A percentile compares a stretch with the other conserved stretches of the same genome.
These are phyloP conservation scores for Xanthoparmelia taractica DNA, from an alignment of 495 filamentous ascomycete genomes.

Conservation along the genomic window DNA sequence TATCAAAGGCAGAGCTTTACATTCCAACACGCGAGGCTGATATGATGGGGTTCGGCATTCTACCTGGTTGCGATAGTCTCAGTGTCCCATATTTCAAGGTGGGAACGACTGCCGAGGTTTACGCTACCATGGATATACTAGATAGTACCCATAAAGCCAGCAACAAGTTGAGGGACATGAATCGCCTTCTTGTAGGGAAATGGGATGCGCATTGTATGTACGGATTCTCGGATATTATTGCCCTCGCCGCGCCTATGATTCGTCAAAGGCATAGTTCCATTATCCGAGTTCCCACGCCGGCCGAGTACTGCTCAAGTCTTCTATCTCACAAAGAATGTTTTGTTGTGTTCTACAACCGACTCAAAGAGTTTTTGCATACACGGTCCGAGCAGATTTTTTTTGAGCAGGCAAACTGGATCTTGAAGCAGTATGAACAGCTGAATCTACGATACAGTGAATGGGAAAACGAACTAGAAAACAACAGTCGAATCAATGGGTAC, in stretches of 20 bases:
- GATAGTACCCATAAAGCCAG: background rate
- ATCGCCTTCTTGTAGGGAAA: background rate
- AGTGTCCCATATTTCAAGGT: background rate
- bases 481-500: background rate
- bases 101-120: background rate
- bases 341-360: constrained; percentile 12
- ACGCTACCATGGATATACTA: background rate
- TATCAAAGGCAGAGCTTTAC: background rate
- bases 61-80: background rate
- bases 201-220: constrained; percentile 10
- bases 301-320: constrained; percentile 12
- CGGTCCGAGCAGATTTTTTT: background rate
- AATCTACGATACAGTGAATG: background rate
- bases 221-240: constrained; percentile 16
- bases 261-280: constrained; percentile 11
- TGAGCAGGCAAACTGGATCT: background rate
- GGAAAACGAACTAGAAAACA: background rate
- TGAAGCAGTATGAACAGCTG: background rate
- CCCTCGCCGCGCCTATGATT: constrained; percentile 15
- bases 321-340: constrained; percentile 17
- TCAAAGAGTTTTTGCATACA: background rate
- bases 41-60: background rate
- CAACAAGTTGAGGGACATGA: background rate
- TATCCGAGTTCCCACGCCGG: constrained; percentile 9
- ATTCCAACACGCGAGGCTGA: background rate